phyloP scores from a whole-genome alignment of 2,329 filamentous ascomycete species.

The Phoma herbarum region DNA sequence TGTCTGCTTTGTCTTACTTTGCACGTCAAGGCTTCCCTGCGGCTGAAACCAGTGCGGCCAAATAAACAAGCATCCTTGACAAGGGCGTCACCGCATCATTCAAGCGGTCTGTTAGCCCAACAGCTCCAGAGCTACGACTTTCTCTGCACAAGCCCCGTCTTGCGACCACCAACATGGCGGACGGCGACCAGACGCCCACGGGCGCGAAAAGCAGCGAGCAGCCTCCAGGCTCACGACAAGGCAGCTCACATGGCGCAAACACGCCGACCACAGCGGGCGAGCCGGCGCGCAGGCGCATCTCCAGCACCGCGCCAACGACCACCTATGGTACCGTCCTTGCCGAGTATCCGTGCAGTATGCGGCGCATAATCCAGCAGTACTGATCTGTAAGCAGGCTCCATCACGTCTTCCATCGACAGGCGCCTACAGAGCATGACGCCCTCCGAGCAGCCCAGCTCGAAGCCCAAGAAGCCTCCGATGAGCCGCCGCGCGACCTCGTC shows the following conservation, averaged over 20 bases:
- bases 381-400: slow-evolving; percentile 43
- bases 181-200: slow-evolving; percentile 39
- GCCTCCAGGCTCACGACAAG: slow-evolving; percentile 36
- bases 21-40: slow-evolving; percentile 19
- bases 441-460: slow-evolving; percentile 33
- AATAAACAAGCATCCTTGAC: slow-evolving; percentile 23
- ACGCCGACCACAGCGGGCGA: slow-evolving; percentile 38
- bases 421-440: slow-evolving; percentile 35
- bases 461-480: slow-evolving; percentile 75
- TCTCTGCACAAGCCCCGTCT: slow-evolving; percentile 22
- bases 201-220: slow-evolving; percentile 36
- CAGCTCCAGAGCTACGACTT: slow-evolving; percentile 5
- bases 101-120: slow-evolving; percentile 17
- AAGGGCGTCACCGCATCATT: slow-evolving; percentile 17
- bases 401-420: slow-evolving; percentile 45
- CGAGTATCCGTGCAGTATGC: background rate
- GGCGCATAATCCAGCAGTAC: background rate
- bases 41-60: slow-evolving; percentile 27
- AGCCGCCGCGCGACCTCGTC: slow-evolving; percentile 78
- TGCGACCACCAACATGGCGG: slow-evolving; percentile 38
- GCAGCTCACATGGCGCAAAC: slow-evolving; percentile 39
- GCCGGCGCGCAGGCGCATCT: slow-evolving; percentile 43
- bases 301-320: slow-evolving; percentile 38
- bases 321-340: slow-evolving; percentile 45
- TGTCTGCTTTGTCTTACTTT: slow-evolving; percentile 15